Evolutionary conservation across 2,329 filamentous ascomycete species (phyloP), one percentile per base, ranked within the genome.

Genomic region (Calonectria fujianensis): DNA sequence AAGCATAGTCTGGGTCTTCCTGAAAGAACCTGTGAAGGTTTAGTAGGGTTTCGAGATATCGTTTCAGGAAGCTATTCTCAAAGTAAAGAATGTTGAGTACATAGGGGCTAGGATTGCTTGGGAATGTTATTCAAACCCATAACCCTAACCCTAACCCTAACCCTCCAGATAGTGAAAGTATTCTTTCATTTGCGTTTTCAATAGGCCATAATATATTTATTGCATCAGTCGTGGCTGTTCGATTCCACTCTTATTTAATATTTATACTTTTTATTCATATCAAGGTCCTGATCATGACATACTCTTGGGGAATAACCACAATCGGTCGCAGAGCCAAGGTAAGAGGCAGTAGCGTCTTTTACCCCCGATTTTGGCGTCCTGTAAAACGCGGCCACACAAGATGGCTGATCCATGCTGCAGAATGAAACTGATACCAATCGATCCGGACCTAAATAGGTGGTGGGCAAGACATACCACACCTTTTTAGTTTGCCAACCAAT

Each of bases 351-450:
- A 39, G 13, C 13, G 16, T 16, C 16, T 8, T 41, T 41, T 18
- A 10, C 6, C 2, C 6, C 16, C 8, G 39, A 16, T 18, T 48
- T 1, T 48, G 16, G 20, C 20, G n/a, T 48, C 18, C 69, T 1
- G 74, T 67, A 8, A 79, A 64, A 50, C n/a, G 9, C 45, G n/a
- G n/a, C 4, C 20, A n/a, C n/a, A 10, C 8, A n/a, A 48, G 20
- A 48, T 24, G 45, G n/a, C 45, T 24, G 11, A 24, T 48, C 9
- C 11, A 48, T n/a, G 10, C 45, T 48, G 9, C 10, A 7, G 3
- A 48, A 20, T 1, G 45, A 48, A 24, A 48, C 9, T 9, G n/a
- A 24, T 2, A 4, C n/a, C 45, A 5, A 24, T 5, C 1, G 5
- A 48, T 24, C 2, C n/a, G 45, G n/a, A 13, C 18, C 29, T 20